phyloP scores from a whole-genome alignment of 1,284 basidiomycete species.

The Exsudoporus floridanus region DNA sequence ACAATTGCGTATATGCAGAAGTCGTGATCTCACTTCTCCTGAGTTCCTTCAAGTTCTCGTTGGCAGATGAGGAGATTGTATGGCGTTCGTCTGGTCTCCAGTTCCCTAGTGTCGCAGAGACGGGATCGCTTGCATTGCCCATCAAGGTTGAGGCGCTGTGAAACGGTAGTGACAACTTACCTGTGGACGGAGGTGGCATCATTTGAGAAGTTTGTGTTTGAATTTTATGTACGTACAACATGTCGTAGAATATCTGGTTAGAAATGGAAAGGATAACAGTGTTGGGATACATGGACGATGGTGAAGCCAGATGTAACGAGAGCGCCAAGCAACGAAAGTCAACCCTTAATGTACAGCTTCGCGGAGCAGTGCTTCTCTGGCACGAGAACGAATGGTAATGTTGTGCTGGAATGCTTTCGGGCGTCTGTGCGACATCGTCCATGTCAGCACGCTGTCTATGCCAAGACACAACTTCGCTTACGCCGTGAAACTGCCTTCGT shows the following conservation, averaged over 20 bases:
- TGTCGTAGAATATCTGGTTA: no score
- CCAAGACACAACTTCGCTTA: not conserved
- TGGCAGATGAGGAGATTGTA: not conserved
- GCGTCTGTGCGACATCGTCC: not conserved
- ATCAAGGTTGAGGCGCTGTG: constrained; percentile 1
- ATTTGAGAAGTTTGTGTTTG: not conserved
- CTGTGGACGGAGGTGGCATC: no score
- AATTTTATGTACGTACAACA: no score
- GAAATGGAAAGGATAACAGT: no score
- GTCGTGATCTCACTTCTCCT: constrained; percentile 3
- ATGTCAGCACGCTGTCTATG: not conserved
- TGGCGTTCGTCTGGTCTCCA: constrained; percentile 10
- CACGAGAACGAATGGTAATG: not conserved
- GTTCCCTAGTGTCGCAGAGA: constrained; percentile 1
- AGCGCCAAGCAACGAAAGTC: no score
- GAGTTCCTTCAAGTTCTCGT: constrained; percentile 1
- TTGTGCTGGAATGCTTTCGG: constrained; percentile 3
- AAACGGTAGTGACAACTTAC: no score
- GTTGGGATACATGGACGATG: not conserved
- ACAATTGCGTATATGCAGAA: not conserved
- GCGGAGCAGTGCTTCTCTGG: not conserved
- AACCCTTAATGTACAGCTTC: not conserved
- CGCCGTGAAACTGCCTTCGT: constrained; percentile 6
- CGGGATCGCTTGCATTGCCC: constrained; percentile 1
- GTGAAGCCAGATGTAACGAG: no score